phyloP scores from a whole-genome alignment of 2,329 filamentous ascomycete species.

The Sarocladium brachiariae region DNA sequence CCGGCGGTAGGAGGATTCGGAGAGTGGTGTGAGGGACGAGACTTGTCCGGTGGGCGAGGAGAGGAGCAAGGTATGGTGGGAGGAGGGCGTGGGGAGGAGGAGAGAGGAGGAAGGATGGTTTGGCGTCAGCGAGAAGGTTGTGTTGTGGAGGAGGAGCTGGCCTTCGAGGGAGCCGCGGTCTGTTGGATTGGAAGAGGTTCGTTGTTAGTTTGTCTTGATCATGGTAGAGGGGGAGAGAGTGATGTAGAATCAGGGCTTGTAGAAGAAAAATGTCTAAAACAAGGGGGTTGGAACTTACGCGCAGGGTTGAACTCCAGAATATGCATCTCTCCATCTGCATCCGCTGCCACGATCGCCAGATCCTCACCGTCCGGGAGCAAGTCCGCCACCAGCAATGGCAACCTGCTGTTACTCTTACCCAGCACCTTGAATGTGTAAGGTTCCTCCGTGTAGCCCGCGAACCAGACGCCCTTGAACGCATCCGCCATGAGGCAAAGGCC shows the following conservation, averaged over 20 bases:
- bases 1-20: slow-evolving; percentile 76
- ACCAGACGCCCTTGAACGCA: slow-evolving; percentile 90
- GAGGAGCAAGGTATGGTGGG: slow-evolving; percentile 52
- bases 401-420: slow-evolving; percentile 71
- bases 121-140: slow-evolving; percentile 77
- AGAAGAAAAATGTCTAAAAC: too few species aligned
- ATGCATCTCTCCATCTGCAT: slow-evolving; percentile 80
- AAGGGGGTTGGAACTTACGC: too few species aligned
- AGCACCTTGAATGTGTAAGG: slow-evolving; percentile 93
- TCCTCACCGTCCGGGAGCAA: slow-evolving; percentile 82
- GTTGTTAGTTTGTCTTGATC: slow-evolving; percentile 19
- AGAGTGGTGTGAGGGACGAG: slow-evolving; percentile 67
- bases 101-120: slow-evolving; percentile 70
- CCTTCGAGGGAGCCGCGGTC: slow-evolving; percentile 92
- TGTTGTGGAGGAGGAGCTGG: slow-evolving; percentile 76
- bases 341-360: slow-evolving; percentile 74
- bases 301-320: slow-evolving; percentile 92
- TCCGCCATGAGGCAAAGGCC: slow-evolving; percentile 85
- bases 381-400: slow-evolving; percentile 77
- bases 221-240: too few species aligned
- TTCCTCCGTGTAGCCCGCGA: slow-evolving; percentile 92
- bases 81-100: slow-evolving; percentile 59
- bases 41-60: slow-evolving; percentile 71
- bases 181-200: slow-evolving; percentile 26
- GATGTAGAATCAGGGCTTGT: too few species aligned